phyloP scores from a whole-genome alignment of 148 eudicot genomes.

The Arctostaphylos glauca region DNA sequence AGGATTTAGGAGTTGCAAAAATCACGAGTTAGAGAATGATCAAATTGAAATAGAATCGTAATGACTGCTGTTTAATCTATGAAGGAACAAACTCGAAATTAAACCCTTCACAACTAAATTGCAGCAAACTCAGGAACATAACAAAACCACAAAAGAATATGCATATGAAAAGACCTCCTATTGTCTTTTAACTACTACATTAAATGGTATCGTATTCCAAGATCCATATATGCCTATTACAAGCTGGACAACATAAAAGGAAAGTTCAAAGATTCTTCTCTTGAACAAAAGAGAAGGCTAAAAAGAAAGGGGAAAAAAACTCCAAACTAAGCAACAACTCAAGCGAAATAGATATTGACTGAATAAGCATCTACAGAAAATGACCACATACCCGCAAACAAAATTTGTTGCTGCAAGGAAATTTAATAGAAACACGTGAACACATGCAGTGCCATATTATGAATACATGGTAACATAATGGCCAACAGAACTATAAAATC shows the following conservation, averaged over 20 bases:
- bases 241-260: not conserved
- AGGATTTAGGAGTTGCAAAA: not conserved
- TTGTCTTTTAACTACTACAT: no score
- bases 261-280: not conserved
- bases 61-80: not conserved
- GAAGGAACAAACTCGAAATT: not conserved
- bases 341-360: not conserved
- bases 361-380: not conserved
- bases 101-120: not conserved
- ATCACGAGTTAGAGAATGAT: not conserved
- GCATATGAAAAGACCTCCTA: not conserved
- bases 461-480: no score
- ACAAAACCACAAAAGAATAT: not conserved
- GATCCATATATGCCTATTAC: not conserved
- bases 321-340: not conserved
- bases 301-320: not conserved
- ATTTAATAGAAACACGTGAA: no score
- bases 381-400: not conserved
- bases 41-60: not conserved
- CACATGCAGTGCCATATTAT: no score
- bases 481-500: no score
- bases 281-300: not conserved
- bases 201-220: no score
- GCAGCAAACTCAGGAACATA: not conserved
- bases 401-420: no score